Base-by-base conservation (phyloP, 139 green algal genomes). In the Deuterostichococcus epilithicus region DNA sequence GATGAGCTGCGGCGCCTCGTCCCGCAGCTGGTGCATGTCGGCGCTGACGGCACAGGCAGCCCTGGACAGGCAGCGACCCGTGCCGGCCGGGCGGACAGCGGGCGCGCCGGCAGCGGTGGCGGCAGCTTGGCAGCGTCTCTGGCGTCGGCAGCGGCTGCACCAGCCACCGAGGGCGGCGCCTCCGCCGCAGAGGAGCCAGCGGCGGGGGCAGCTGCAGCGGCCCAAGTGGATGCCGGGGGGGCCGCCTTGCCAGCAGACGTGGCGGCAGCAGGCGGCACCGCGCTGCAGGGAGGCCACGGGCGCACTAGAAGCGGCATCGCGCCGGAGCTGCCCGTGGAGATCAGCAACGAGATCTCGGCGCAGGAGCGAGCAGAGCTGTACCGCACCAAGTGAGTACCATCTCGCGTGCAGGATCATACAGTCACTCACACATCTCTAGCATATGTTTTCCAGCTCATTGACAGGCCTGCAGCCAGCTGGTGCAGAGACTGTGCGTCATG, bases 291-390 rank as follows among this genome's bases (percentile, higher is more conserved):
- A 28, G 52, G 18, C 10, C 52, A 30, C 52, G 18, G 52, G 52
- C 5, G 13, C 52, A 63, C 8, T 23, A 13, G 20, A 20, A 13
- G 18, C 8, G 52, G 52, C 52, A 63, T 20, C 3, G 13, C n/a
- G 23, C 28, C 65, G 63, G 59, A 69, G 2, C 81, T 88, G 8
- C 88, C 90, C 6, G 60, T 82, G n/a, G 89, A 94, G 42, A 85
- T 96, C 52, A 96, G 82, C 30, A 86, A 87, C 23, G 88, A 89
- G 58, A 83, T 92, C 28, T 81, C 88, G 8, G 85, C 90, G 3
- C 25, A 69, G 8, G 83, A 91, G 68, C 82, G 91, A 13, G 70
- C 85, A 20, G 74, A 86, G 37, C 83, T 93, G 30, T 95, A 97
- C 74, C 59, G 36, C 22, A 75, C 72, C 32, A 73, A 20, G 52